Percentiles rank a stretch among this genome's conserved stretches.
phyloP scores from a whole-genome alignment of 148 eudicot species.

The Silene uniflora region DNA sequence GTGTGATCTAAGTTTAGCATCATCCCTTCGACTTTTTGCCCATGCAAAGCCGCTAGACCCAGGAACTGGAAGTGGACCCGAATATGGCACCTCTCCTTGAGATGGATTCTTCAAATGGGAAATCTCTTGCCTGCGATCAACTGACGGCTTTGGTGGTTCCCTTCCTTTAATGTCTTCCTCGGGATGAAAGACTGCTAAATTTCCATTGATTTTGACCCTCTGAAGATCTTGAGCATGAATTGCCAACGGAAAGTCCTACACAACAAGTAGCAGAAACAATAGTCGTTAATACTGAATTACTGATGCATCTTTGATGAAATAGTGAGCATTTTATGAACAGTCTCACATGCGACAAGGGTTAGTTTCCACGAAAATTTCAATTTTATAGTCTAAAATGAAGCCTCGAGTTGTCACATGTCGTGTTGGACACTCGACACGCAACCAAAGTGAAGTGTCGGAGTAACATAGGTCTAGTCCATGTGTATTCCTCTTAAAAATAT shows the following conservation, averaged over 20 bases:
- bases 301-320: not conserved
- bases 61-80: slow-evolving; percentile 87
- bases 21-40: slow-evolving; percentile 72
- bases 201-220: slow-evolving; percentile 46
- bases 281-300: not conserved
- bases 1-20: slow-evolving; percentile 56
- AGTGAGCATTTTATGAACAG: not conserved
- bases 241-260: slow-evolving; percentile 52
- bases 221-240: slow-evolving; percentile 30
- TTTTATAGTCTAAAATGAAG: too few species aligned
- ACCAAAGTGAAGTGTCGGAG: too few species aligned
- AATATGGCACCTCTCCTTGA: slow-evolving; percentile 68
- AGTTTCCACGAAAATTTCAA: too few species aligned
- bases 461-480: too few species aligned
- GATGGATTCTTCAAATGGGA: slow-evolving; percentile 65
- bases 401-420: too few species aligned
- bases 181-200: slow-evolving; percentile 35
- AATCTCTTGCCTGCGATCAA: slow-evolving; percentile 37
- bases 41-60: slow-evolving; percentile 97
- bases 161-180: slow-evolving; percentile 48
- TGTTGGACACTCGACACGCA: too few species aligned
- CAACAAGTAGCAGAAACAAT: not conserved
- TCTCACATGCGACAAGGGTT: not conserved
- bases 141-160: slow-evolving; percentile 52
- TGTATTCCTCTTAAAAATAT: too few species aligned